Base-by-base conservation (phyloP, 441 rosid genomes). In the Arabidopsis lyrata region DNA sequence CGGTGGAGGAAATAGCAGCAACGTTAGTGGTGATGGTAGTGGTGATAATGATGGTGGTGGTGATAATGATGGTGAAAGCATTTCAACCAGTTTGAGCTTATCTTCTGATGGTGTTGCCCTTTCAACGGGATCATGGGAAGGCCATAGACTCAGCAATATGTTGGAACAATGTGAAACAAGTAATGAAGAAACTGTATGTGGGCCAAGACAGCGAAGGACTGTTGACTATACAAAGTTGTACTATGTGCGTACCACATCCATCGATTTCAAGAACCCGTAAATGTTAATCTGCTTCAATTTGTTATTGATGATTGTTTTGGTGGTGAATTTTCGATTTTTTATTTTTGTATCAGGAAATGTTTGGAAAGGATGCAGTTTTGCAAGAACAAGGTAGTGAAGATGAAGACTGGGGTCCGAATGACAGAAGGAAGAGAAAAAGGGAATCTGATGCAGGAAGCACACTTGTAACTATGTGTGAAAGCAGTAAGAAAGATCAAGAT, bases 371-470 rank as follows among this genome's bases (percentile, higher is more conserved):
- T 82, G 91, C 88, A 66, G 81, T 77, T 58, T 78, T 80, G 56
- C 82, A 77, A 52, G 99, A 92, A 69, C 93, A 86, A 81, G 81
- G 82, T 58, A 95, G 96, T 45, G 99, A 95, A 81, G 99, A 95
- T 76, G 99, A 95, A 85, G 99, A 95, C 70, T 95, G 98, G 99
- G 99, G 99, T 82, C 99, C 99, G 38, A 75, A 80, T 55, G 89
- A 85, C 76, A 86, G 86, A 85, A 91, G 86, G 76, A 84, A 88
- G 68, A 90, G 87, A 78, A 87, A 56, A 82, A 93, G 88, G 77
- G 97, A 88, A 75, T 86, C 97, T 22, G 96, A 91, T 79, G 97
- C 90, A 20, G 88, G 78, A 81, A 86, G 84, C 80, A 80, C 89
- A 48, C 88, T 89, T 68, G 85, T 90, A 86, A 83, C 90, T 72